A percentile compares a stretch with the other conserved stretches of the same genome.
These are phyloP conservation scores for Botrytis porri DNA, from an alignment of 2,329 filamentous ascomycete species.

Conservation along the genomic window DNA sequence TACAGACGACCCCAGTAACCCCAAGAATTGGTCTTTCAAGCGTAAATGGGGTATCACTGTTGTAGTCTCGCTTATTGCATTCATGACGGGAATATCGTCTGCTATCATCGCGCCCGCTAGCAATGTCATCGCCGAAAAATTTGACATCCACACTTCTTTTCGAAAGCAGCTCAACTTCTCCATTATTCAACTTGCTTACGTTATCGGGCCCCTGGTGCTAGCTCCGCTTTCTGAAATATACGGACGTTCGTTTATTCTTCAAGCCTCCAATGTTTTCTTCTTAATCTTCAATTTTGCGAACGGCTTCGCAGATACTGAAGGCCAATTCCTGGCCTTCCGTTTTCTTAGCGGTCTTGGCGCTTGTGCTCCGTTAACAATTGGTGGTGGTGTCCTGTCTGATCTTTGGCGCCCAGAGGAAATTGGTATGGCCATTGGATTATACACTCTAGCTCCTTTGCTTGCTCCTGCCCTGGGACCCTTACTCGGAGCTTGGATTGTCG, in stretches of 20 bases:
- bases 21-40: constrained; percentile 35
- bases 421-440: constrained; percentile 41
- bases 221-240: constrained; percentile 60
- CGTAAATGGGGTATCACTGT: constrained; percentile 26
- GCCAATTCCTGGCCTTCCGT: constrained; percentile 55
- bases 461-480: constrained; percentile 19
- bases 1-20: constrained; percentile 24
- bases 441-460: constrained; percentile 30
- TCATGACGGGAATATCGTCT: constrained; percentile 43
- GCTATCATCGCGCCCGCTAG: constrained; percentile 48
- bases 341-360: constrained; percentile 63
- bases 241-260: constrained; percentile 42
- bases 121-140: constrained; percentile 45
- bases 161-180: background rate
- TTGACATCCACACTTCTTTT: background rate
- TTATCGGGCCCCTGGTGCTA: constrained; percentile 56
- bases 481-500: constrained; percentile 54
- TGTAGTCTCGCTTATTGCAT: constrained; percentile 26
- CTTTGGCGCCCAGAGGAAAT: constrained; percentile 46
- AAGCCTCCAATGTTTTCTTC: constrained; percentile 42
- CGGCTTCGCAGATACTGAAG: constrained; percentile 47
- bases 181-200: constrained; percentile 31
- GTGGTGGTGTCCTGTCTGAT: constrained; percentile 50
- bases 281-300: constrained; percentile 44
- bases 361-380: constrained; percentile 51